A percentile compares a stretch with the other conserved stretches of the same genome.
These are phyloP conservation scores for Rhizopogon salebrosus DNA, from an alignment of 768 basidiomycete species.

Conservation along the genomic window DNA sequence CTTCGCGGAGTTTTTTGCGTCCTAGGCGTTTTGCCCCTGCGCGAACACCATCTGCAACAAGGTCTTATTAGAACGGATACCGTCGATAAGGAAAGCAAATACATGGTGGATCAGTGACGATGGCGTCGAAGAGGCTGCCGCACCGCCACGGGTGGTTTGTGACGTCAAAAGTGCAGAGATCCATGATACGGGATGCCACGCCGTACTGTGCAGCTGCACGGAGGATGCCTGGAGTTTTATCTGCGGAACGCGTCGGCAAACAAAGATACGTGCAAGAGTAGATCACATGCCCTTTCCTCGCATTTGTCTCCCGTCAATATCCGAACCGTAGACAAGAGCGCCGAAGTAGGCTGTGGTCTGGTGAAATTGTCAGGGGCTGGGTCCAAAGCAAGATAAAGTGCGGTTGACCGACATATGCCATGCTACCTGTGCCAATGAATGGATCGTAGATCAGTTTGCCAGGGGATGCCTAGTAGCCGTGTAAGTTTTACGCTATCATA, in stretches of 20 bases:
- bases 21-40: constrained; percentile 83
- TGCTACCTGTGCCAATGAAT: constrained; percentile 90
- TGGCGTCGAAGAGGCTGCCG: constrained; percentile 89
- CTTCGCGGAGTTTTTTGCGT: constrained; percentile 44
- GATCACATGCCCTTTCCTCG: constrained; percentile 70
- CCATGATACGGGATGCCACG: constrained; percentile 64
- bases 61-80: neutral
- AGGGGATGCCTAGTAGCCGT: constrained; percentile 60
- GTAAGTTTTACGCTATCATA: neutral
- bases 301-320: constrained; percentile 98
- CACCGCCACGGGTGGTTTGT: constrained; percentile 86
- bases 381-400: neutral
- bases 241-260: constrained; percentile 16
- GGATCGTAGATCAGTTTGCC: constrained; percentile 94
- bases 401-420: constrained; percentile 64
- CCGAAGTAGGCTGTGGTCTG: constrained; percentile 89
- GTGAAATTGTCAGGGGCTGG: neutral
- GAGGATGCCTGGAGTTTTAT: constrained; percentile 59
- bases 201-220: constrained; percentile 85
- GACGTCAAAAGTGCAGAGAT: constrained; percentile 90
- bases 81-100: constrained; percentile 21
- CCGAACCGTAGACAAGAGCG: constrained; percentile 81
- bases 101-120: constrained; percentile 95
- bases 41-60: constrained; percentile 76
- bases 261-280: neutral